Conservation (phyloP, 371 early-diverging fungal species). For the Apophysomyces trapeziformis region DNA sequence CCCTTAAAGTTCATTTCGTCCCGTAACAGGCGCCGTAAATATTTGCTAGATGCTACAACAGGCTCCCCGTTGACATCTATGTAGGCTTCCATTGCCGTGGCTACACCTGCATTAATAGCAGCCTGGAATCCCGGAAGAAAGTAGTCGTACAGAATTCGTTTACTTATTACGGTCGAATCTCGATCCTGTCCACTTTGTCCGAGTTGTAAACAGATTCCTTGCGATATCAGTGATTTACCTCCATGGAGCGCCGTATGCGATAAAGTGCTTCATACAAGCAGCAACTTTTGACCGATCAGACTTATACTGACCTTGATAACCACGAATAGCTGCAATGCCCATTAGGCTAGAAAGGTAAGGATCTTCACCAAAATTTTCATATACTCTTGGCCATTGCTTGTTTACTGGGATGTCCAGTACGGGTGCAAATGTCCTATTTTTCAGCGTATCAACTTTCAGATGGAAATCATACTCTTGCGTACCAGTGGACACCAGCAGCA, state of each 20-base stretch:
- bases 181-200: conserved; percentile 62
- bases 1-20: conserved; percentile 64
- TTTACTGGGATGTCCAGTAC: conserved; percentile 66
- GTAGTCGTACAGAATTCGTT: conserved; percentile 62
- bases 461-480: background rate
- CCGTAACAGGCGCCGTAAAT: conserved; percentile 59
- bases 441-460: background rate
- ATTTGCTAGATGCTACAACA: conserved; percentile 59
- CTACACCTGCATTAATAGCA: conserved; percentile 67
- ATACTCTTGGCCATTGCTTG: conserved; percentile 74
- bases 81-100: conserved; percentile 73
- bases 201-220: conserved; percentile 21
- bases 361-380: conserved; percentile 65
- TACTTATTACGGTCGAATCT: conserved; percentile 61
- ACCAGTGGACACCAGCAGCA: conserved; percentile 48
- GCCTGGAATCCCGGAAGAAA: conserved; percentile 69
- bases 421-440: conserved; percentile 68
- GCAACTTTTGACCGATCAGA: conserved; percentile 57
- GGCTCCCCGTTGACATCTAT: conserved; percentile 71
- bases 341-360: conserved; percentile 61
- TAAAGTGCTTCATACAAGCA: conserved; percentile 59
- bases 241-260: conserved; percentile 45
- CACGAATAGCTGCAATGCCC: conserved; percentile 58
- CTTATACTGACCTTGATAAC: conserved; percentile 71
- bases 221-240: conserved; percentile 13